Percentiles rank a stretch among this genome's conserved stretches.
Conservation (phyloP, 225 moss, liverwort and hornwort species). For the Bryoerythrophyllum caledonicum region DNA sequence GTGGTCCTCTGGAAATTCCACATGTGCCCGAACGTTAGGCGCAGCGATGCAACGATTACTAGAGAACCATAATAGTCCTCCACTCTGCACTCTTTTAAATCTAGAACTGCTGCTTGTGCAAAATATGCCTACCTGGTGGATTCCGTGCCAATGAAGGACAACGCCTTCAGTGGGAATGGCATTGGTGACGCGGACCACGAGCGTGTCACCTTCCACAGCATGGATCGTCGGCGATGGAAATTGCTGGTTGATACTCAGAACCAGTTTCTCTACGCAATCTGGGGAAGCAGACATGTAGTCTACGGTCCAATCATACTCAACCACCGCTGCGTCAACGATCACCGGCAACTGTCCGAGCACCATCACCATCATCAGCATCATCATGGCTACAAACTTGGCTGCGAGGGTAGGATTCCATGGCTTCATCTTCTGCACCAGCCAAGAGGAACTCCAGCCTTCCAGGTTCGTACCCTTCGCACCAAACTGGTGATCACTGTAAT, state of each 20-base stretch:
- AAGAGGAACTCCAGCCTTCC: not conserved
- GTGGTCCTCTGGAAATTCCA: constrained; percentile 41
- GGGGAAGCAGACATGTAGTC: constrained; percentile 32
- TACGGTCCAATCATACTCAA: constrained; percentile 32
- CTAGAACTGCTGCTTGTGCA: not conserved
- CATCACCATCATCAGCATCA: not conserved
- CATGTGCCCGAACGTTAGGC: not conserved
- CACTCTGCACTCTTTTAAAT: not conserved
- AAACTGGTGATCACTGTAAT: not conserved
- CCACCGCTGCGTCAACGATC: constrained; percentile 13
- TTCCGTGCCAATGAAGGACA: constrained; percentile 56
- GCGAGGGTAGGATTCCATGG: constrained; percentile 2
- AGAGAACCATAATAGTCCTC: not conserved
- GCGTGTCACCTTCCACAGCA: constrained; percentile 40
- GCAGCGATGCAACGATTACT: not conserved
- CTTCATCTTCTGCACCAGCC: constrained; percentile 16
- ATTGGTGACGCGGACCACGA: constrained; percentile 38
- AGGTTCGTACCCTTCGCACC: not conserved
- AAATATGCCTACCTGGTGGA: constrained; percentile 19
- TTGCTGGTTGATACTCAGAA: constrained; percentile 29
- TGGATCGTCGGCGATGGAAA: constrained; percentile 41
- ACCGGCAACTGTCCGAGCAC: not conserved
- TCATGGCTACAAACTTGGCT: not conserved
- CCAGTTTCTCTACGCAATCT: constrained; percentile 33
- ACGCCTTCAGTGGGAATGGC: constrained; percentile 40